A percentile compares a stretch with the other conserved stretches of the same genome.
phyloP scores from a whole-genome alignment of 306 rosid genomes.

The Fragaria iinumae region DNA sequence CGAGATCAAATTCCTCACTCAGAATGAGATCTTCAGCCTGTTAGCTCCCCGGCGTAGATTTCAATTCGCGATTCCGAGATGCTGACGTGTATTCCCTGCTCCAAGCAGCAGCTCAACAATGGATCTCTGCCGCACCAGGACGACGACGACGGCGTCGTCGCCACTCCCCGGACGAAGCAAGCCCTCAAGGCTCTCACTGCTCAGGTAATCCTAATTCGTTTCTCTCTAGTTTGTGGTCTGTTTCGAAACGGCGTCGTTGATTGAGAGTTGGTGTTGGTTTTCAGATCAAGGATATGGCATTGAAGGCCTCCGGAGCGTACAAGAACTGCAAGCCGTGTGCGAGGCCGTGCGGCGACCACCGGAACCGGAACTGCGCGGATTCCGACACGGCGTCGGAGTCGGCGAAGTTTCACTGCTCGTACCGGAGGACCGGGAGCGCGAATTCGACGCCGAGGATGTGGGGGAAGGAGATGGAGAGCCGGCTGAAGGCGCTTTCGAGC shows the following conservation, averaged over 20 bases:
- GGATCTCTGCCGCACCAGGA: constrained; percentile 81
- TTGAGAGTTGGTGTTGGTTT: background rate
- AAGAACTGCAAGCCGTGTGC: constrained; percentile 93
- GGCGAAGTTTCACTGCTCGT: constrained; percentile 70
- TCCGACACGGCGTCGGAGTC: constrained; percentile 81
- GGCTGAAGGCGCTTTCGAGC: constrained; percentile 80
- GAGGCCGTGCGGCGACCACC: constrained; percentile 53
- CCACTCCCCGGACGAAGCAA: constrained; percentile 78
- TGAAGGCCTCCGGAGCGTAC: constrained; percentile 95
- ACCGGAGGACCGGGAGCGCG: constrained; percentile 74
- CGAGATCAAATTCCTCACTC: background rate
- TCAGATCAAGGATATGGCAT: constrained; percentile 97
- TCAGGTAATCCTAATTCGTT: constrained; percentile 49
- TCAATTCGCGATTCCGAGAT: constrained; percentile 36
- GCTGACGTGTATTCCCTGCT: constrained; percentile 95
- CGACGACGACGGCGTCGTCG: constrained; percentile 61
- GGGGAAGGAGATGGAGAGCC: constrained; percentile 83
- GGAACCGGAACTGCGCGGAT: constrained; percentile 55
- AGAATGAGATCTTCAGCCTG: constrained; percentile 34
- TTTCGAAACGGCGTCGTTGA: background rate
- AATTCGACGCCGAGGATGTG: constrained; percentile 83
- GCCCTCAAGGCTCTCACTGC: constrained; percentile 84
- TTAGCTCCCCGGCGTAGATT: background rate
- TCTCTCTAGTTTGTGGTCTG: background rate
- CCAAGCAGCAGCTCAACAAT: constrained; percentile 83